Evolutionary conservation across 164 flowering plant genomes (phyloP), one percentile per base, ranked within the genome.

Genomic region (Tetracentron sinense): DNA sequence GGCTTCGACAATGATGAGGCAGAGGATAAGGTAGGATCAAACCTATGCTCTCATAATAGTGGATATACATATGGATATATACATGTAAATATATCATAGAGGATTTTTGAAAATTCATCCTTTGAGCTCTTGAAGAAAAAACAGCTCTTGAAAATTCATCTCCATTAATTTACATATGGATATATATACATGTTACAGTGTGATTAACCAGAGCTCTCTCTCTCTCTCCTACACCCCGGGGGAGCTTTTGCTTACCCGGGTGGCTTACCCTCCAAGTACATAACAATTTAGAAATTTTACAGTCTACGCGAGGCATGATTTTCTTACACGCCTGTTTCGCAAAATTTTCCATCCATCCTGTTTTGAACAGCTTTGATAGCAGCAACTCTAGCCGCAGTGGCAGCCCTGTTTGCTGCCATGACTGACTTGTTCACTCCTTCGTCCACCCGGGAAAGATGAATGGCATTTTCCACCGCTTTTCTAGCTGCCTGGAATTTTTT

Each of bases 331-430:
- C 74, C 76, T 29, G 67, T 74, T 35, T 85, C 81, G 31, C 89
- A 89, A 82, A 89, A 85, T 56, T 82, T 83, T 27, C 88, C 89
- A 53, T 90, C 88, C 70, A 83, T 89, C 64, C 82, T 73, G 71
- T 89, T 94, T 47, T 89, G 96, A 60, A 94, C 99, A 48, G 99
- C 99, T 79, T 83, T 89, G 52, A 91, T 74, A 22, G 97, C 97
- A 44, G 97, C 96, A 56, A 94, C 97, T 78, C 97, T 80, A 22
- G 96, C 97, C 28, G 97, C 96, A 63, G 87, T 91, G 58, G 98
- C 98, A 22, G 97, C 96, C 65, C 85, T 75, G 52, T 91, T 94
- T 29, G 98, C 95, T 52, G 88, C 91, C 64, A 65, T 52, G 30
- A 87, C 89, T 0, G 88, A 89, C 78, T 81, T 85, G 80, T 80